Evolutionary conservation across 2,329 filamentous ascomycete genomes (phyloP), one percentile per base, ranked within the genome.

Genomic region (Cladosporium phlei): DNA sequence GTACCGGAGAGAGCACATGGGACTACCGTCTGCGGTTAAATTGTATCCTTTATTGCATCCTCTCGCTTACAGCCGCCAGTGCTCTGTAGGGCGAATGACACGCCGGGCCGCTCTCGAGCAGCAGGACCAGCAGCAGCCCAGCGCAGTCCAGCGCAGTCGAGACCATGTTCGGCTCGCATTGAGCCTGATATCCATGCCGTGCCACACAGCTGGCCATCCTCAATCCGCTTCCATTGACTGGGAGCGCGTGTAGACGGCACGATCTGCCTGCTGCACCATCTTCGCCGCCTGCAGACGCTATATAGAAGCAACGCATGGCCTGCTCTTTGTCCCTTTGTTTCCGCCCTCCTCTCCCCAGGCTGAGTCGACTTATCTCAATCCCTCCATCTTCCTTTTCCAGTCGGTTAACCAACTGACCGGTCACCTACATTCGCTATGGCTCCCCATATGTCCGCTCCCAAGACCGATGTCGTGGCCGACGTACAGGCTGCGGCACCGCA

Each of bases 391-490:
- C n/a, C 32, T 30, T 30, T 19, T 45, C 9, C 39, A 33, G 16
- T 45, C 40, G 42, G 25, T 37, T 29, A 10, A 10, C 19, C 25
- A n/a, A 22, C 32, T 27, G 22, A 37, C 32, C 42, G 32, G 24
- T 19, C 11, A 21, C 30, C 24, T 32, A 45, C 42, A 45, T 27
- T 45, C 42, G 42, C 42, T 45, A 45, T 45, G 42, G 42, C 42
- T 25, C 42, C 42, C n/a, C 27, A 45, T 32, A 37, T 45, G 22
- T 4, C 42, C 32, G 42, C 42, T 25, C 25, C 38, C 19, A 48
- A 44, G 38, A 42, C 38, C 38, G 46, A 48, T 37, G 38, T 44
- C 45, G 35, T 47, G 20, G 45, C 45, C 28, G 45, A 47, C 14
- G 45, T 34, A 14, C 45, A 47, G 45, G 40, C 42, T 10, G 43